Evolutionary conservation across 208 protist genomes (phyloP), one percentile per base, ranked within the genome.

Genomic region (Trypanosoma scelopori): DNA sequence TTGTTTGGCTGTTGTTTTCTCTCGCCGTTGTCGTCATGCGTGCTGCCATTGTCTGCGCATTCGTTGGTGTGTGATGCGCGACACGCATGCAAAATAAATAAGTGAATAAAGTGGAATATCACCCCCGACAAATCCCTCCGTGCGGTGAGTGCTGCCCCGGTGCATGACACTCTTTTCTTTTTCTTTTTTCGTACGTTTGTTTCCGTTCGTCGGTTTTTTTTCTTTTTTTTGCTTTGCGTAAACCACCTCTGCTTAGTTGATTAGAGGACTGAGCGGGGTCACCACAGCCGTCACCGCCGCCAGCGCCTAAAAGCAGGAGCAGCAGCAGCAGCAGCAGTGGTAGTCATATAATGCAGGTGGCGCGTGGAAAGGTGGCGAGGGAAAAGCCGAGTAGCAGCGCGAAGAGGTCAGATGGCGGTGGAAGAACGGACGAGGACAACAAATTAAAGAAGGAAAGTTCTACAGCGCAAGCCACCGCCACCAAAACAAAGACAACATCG

Each of bases 141-240:
- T n/a, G n/a, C n/a, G n/a, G n/a, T n/a, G n/a, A n/a, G n/a, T n/a
- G n/a, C n/a, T n/a, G n/a, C n/a, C n/a, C n/a, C n/a, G n/a, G n/a
- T n/a, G n/a, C n/a, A n/a, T 16, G 16, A 16, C n/a, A 65, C 30
- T 62, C 43, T 70, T 55, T 74, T 49, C 39, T 46, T 18, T 70
- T 76, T 47, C 65, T 52, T 41, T 58, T 59, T 66, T 51, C 51
- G n/a, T 46, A 78, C n/a, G 61, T 67, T 23, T 57, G n/a, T 74
- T 73, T 56, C 32, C 23, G 27, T 35, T 69, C 65, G 5, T 71
- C 27, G 27, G 1, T 60, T 30, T 28, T 41, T 25, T 5, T 60
- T 16, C 5, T 7, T 49, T 35, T 69, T 43, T 74, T 69, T 71
- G 18, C 49, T 39, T 3, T 3, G 9, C 9, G 3, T 37, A 37